Base-by-base conservation (phyloP, 2,329 filamentous ascomycete genomes). In the Davidsoniella neocaledoniae region DNA sequence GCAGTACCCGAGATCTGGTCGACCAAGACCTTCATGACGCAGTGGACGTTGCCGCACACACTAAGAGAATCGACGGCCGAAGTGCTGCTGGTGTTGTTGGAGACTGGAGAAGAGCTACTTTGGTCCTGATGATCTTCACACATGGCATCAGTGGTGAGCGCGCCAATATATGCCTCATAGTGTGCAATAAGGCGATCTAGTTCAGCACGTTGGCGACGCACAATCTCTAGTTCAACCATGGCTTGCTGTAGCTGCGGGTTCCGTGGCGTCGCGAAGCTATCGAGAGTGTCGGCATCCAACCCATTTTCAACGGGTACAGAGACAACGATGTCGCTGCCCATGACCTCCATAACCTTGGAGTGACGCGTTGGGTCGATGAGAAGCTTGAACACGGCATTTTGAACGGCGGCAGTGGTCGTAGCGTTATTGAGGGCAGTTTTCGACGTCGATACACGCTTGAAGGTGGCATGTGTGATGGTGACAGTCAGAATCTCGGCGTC, bases 341-440 rank as follows among this genome's bases (percentile, higher is more conserved):
- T 38, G 23, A 53, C 51, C 26, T 53, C 47, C 17, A 46, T 23
- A 23, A 53, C 41, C 44, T 50, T 53, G n/a, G 37, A 40, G n/a
- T 37, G 40, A 14, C 40, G 40, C 4, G 48, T 53, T 14, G 48
- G 48, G 10, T 53, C 51, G 29, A 53, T 50, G 25, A 53, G 33
- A 9, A 53, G 43, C 23, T 53, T 53, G 21, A 53, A 53, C n/a
- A 53, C 51, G 3, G 51, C 37, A 43, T 53, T 53, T 21, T 53
- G 51, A 4, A 50, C 33, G 9, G 51, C 23, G 8, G 51, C 38
- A 12, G 19, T 41, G n/a, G 47, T 43, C 2, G 51, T 49, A 4
- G 38, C 19, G 10, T 53, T 49, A 19, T 41, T 23, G 5, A 53
- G n/a, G 12, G 40, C 44, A 4, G 41, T 50, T n/a, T 45, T 23